Percentiles rank a stretch among this genome's conserved stretches.
These are phyloP conservation scores for Globisporangium apiculatum DNA, from an alignment of 352 stramenopile genomes.

Conservation along the genomic window DNA sequence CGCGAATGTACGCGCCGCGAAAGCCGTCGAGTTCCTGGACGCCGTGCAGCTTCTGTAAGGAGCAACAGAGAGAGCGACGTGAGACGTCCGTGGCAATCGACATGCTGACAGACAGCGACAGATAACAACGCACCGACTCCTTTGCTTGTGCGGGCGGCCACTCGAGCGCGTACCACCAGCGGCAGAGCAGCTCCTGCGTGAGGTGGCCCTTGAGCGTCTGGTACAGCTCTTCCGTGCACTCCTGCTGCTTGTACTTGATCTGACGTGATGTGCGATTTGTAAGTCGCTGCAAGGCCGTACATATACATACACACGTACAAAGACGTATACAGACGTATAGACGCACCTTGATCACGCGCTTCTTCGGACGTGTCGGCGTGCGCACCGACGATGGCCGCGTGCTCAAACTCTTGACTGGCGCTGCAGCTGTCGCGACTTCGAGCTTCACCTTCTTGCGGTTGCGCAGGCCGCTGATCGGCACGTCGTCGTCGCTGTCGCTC, in stretches of 20 bases:
- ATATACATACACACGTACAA: background rate
- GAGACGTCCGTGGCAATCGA: too few relatives aligned
- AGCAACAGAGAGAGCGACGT: background rate
- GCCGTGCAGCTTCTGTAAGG: constrained; percentile 46
- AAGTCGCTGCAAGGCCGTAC: background rate
- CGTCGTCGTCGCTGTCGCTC: constrained; percentile 68
- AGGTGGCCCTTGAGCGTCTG: constrained; percentile 68
- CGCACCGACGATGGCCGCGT: constrained; percentile 2
- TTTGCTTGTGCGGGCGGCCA: constrained; percentile 52
- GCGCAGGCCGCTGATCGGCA: constrained; percentile 58
- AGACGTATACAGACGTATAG: background rate
- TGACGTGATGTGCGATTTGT: constrained; percentile 5
- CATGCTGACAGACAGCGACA: background rate
- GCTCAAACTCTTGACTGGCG: constrained; percentile 13
- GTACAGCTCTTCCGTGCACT: constrained; percentile 79
- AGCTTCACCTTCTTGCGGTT: constrained; percentile 59
- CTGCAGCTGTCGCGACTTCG: constrained; percentile 15
- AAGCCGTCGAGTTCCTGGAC: constrained; percentile 82
- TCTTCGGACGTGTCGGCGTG: constrained; percentile 30
- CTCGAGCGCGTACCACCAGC: constrained; percentile 83
- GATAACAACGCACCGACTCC: constrained; percentile 13
- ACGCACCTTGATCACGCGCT: constrained; percentile 53
- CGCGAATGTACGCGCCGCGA: constrained; percentile 68
- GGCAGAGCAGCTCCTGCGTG: constrained; percentile 73
- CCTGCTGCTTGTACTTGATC: constrained; percentile 84